Percentiles rank a stretch among this genome's conserved stretches.
Conservation (phyloP, 108 stramenopile species). For the Nitzschia palea region DNA sequence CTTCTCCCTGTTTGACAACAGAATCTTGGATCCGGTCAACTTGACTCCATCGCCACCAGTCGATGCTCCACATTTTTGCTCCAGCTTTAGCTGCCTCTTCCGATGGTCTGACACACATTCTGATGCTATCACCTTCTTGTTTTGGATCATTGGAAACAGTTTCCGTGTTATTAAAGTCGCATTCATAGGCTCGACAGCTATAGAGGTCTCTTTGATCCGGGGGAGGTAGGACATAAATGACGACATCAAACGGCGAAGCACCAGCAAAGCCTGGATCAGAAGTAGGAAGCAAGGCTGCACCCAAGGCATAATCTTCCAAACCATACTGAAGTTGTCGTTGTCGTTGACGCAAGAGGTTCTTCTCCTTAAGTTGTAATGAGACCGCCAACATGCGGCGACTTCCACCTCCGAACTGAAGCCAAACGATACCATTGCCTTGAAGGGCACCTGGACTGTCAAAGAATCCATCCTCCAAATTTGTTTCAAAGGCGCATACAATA, state of each 20-base stretch:
- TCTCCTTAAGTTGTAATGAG: background rate
- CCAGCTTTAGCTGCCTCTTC: background rate
- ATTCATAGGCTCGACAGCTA: slow-evolving; percentile 14
- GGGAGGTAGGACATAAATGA: slow-evolving; percentile 1
- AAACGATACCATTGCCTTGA: background rate
- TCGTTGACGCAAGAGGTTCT: background rate
- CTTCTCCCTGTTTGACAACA: background rate
- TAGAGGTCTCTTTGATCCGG: background rate
- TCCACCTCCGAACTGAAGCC: slow-evolving; percentile 7
- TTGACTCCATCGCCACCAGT: slow-evolving; percentile 9
- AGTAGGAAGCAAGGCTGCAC: background rate
- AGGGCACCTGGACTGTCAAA: background rate
- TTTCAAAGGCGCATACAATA: slow-evolving; percentile 7
- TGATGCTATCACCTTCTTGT: background rate
- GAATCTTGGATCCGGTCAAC: background rate
- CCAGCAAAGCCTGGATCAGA: slow-evolving; percentile 6
- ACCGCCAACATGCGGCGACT: background rate
- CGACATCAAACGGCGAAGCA: slow-evolving; percentile 6
- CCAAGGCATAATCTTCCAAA: background rate
- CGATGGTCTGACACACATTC: slow-evolving; percentile 1
- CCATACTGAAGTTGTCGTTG: background rate
- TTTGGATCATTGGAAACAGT: background rate
- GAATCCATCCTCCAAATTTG: background rate
- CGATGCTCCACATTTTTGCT: background rate
- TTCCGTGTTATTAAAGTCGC: background rate